phyloP scores from a whole-genome alignment of 169 alveolate species.

The Plasmodium reichenowi region DNA sequence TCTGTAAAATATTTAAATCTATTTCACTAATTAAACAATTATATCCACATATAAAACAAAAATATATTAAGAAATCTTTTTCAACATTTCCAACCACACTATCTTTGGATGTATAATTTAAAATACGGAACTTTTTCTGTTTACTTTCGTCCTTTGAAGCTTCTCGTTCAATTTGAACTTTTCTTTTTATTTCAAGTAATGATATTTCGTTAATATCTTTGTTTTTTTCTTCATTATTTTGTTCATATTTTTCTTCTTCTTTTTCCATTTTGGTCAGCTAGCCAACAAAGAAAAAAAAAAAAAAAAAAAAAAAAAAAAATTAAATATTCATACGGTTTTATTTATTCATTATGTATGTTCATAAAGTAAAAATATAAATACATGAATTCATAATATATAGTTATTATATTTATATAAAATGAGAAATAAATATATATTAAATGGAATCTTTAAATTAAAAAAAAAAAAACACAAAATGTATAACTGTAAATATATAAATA shows the following conservation, averaged over 20 bases:
- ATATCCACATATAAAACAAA: conserved; percentile 75
- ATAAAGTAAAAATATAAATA: too few species aligned
- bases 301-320: neutral
- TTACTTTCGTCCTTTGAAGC: conserved; percentile 51
- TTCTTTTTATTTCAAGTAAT: conserved; percentile 69
- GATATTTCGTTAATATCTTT: conserved; percentile 31
- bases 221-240: conserved; percentile 4
- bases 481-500: too few species aligned
- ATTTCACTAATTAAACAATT: conserved; percentile 75
- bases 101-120: conserved; percentile 73
- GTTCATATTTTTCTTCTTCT: neutral
- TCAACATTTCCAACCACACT: conserved; percentile 45
- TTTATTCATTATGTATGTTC: too few species aligned
- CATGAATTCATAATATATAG: too few species aligned
- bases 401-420: too few species aligned
- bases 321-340: neutral
- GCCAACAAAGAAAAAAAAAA: neutral
- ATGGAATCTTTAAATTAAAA: too few species aligned
- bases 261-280: neutral
- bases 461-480: too few species aligned
- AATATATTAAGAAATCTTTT: conserved; percentile 61
- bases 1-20: conserved; percentile 45
- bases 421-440: too few species aligned
- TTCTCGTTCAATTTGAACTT: conserved; percentile 73
- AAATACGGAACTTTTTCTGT: conserved; percentile 58